Evolutionary conservation across 2,329 filamentous ascomycete genomes (phyloP).

Genomic region (Basipetospora chlamydospora): DNA sequence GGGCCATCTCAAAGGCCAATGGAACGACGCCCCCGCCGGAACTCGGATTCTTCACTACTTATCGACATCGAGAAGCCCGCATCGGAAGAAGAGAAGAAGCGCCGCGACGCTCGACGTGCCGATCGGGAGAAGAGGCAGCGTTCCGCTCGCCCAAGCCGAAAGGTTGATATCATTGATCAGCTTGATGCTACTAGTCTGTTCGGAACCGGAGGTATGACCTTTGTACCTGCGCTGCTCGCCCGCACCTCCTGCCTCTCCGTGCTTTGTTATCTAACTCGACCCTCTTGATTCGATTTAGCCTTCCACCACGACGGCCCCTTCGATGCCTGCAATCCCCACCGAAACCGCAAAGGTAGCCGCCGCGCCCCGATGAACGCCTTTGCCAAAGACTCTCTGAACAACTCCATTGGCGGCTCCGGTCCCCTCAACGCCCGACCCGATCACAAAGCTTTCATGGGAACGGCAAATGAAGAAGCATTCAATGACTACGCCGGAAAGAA

Average conservation of each 20-base stretch:
- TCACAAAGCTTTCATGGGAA: constrained; percentile 75
- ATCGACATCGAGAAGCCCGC: constrained; percentile 40
- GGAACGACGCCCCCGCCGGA: constrained; percentile 48
- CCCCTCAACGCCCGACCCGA: constrained; percentile 72
- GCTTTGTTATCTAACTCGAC: background rate
- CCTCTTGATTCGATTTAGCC: constrained; percentile 35
- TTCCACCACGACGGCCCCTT: constrained; percentile 98
- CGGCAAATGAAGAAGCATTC: constrained; percentile 69
- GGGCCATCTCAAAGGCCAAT: constrained; percentile 24
- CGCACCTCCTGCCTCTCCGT: background rate
- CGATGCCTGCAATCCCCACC: constrained; percentile 87
- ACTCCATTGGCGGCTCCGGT: constrained; percentile 74
- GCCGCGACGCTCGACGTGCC: constrained; percentile 32
- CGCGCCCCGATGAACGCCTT: constrained; percentile 94
- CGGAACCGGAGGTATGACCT: constrained; percentile 75
- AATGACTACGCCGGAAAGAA: constrained; percentile 50
- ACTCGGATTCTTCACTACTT: constrained; percentile 65
- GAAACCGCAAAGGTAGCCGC: constrained; percentile 70
- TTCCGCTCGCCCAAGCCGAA: constrained; percentile 30
- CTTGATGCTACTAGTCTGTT: constrained; percentile 94
- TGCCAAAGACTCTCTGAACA: constrained; percentile 83
- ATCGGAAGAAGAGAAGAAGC: constrained; percentile 43
- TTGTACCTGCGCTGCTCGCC: background rate
- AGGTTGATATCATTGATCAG: constrained; percentile 86
- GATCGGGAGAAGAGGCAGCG: constrained; percentile 36